Percentiles rank a stretch among this genome's conserved stretches.
Evolutionary conservation across 768 basidiomycete genomes (phyloP).

Genomic region (Mrakia hoshinonis): DNA sequence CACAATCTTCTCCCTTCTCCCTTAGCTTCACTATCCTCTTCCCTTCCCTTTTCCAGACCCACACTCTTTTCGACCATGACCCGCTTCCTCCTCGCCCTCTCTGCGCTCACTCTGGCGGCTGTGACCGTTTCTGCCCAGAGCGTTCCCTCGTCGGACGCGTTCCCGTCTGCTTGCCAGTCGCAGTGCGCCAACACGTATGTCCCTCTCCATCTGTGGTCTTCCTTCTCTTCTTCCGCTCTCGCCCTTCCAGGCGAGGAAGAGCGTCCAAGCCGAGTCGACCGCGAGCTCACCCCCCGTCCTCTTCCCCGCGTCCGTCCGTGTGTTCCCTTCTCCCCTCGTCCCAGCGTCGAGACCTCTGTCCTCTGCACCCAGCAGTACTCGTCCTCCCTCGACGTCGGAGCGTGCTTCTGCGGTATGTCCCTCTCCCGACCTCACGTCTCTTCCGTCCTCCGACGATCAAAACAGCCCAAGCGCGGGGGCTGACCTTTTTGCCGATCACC

Average conservation of each 20-base stretch:
- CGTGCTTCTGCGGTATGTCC: conserved; percentile 37
- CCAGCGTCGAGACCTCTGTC: conserved; percentile 33
- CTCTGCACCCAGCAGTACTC: conserved; percentile 35
- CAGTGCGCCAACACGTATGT: conserved; percentile 33
- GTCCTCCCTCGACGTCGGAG: conserved; percentile 31
- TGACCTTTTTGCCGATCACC: too few relatives aligned
- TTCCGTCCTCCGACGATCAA: neutral
- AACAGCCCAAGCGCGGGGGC: neutral
- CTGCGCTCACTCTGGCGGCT: conserved; percentile 32
- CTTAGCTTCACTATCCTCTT: neutral
- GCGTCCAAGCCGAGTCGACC: neutral
- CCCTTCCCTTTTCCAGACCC: neutral
- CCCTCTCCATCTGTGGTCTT: neutral
- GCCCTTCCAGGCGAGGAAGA: too few relatives aligned
- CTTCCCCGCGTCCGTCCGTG: neutral
- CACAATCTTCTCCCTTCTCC: neutral
- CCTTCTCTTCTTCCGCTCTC: neutral
- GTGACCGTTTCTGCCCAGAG: conserved; percentile 35
- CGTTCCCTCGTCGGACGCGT: conserved; percentile 35
- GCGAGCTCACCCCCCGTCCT: too few relatives aligned
- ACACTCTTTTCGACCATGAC: conserved; percentile 27
- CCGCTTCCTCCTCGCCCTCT: conserved; percentile 33
- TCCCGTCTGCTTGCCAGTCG: conserved; percentile 36
- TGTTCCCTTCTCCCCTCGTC: neutral
- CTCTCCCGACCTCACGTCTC: neutral